These are phyloP conservation scores for Pestalotiopsis sp. DNA, from an alignment of 2,329 filamentous ascomycete genomes.

Conservation along the genomic window DNA sequence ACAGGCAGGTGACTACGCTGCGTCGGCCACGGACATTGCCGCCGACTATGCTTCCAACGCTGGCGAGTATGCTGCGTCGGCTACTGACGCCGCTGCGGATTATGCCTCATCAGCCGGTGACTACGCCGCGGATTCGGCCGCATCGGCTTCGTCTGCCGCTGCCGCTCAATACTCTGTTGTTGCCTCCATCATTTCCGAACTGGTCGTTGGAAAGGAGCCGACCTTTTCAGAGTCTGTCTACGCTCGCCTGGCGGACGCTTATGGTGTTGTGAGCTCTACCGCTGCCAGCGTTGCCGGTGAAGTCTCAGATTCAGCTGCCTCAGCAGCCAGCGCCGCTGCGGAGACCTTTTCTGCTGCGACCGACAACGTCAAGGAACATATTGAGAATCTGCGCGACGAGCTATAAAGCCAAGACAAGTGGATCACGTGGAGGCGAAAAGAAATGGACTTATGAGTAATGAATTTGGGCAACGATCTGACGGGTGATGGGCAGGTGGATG, in stretches of 20 bases:
- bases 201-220: slow-evolving; percentile 75
- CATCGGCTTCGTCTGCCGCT: slow-evolving; percentile 61
- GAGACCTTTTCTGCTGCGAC: slow-evolving; percentile 18
- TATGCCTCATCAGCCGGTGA: slow-evolving; percentile 31
- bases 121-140: slow-evolving; percentile 46
- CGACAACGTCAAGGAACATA: slow-evolving; percentile 6
- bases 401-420: neutral
- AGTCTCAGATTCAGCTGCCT: slow-evolving; percentile 29
- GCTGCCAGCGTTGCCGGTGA: slow-evolving; percentile 43
- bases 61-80: slow-evolving; percentile 20
- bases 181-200: slow-evolving; percentile 71
- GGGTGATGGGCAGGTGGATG: neutral
- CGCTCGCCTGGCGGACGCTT: slow-evolving; percentile 68
- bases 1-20: slow-evolving; percentile 30
- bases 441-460: slow-evolving; percentile 1
- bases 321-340: slow-evolving; percentile 24
- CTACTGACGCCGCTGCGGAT: slow-evolving; percentile 19
- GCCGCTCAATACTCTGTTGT: slow-evolving; percentile 68
- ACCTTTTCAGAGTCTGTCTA: slow-evolving; percentile 81
- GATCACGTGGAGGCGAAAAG: neutral
- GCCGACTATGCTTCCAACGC: slow-evolving; percentile 28
- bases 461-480: neutral
- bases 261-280: slow-evolving; percentile 64
- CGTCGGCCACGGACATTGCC: slow-evolving; percentile 17
- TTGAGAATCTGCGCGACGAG: slow-evolving; percentile 5